A percentile compares a stretch with the other conserved stretches of the same genome.
Conservation (phyloP, 2,329 filamentous ascomycete species). For the Exophiala bonariae region DNA sequence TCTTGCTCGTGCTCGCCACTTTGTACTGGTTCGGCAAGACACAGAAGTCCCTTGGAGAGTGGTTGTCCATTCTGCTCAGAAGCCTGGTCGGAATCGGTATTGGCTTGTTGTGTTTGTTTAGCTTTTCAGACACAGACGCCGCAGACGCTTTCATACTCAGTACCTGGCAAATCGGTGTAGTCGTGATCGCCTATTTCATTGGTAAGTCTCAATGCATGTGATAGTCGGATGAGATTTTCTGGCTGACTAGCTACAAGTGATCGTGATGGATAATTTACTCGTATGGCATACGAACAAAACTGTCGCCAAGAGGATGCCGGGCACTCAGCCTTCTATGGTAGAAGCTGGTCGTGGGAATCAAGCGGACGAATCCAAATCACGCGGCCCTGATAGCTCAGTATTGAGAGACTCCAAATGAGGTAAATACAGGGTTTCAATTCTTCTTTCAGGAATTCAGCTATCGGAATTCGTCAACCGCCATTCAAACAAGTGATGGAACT, state of each 20-base stretch:
- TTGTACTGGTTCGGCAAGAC: constrained; percentile 29
- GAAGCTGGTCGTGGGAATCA: too few species aligned
- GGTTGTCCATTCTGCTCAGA: constrained; percentile 10
- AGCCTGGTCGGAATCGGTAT: constrained; percentile 9
- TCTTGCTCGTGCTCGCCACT: constrained; percentile 11
- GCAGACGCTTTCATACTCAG: background rate
- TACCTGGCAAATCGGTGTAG: background rate
- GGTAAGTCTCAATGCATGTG: background rate
- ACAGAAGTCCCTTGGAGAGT: constrained; percentile 24
- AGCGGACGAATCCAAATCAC: too few species aligned
- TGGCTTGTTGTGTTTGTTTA: background rate
- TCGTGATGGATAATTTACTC: constrained; percentile 4
- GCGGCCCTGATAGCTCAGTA: too few species aligned
- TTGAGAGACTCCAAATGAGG: too few species aligned
- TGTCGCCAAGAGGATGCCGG: too few species aligned
- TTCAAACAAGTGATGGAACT: too few species aligned
- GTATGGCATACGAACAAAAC: constrained; percentile 1
- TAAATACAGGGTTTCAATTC: too few species aligned
- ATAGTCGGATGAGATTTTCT: background rate
- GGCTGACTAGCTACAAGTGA: background rate
- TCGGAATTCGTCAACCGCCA: too few species aligned
- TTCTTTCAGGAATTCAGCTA: too few species aligned
- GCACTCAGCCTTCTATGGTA: too few species aligned
- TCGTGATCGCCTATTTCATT: constrained; percentile 1
- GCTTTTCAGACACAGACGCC: background rate